Evolutionary conservation across 2,329 filamentous ascomycete species (phyloP).

Genomic region (Periglandula ipomoeae): DNA sequence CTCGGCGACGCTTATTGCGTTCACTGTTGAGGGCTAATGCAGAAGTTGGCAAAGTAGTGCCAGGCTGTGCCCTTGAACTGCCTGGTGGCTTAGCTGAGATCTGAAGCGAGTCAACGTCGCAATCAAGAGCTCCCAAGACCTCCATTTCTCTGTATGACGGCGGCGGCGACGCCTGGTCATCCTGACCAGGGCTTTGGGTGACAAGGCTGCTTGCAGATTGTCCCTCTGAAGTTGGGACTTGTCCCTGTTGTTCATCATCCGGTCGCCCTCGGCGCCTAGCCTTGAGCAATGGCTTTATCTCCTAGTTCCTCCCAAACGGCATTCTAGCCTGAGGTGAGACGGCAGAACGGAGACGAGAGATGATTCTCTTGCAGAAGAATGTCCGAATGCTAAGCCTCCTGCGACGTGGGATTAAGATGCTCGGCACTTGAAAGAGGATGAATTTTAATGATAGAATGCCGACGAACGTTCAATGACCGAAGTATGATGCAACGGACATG

Average conservation of each 20-base stretch:
- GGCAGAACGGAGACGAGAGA: no score
- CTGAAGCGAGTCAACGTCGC: background rate
- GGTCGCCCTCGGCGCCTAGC: background rate
- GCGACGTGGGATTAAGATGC: no score
- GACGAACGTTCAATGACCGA: no score
- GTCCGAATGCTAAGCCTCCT: no score
- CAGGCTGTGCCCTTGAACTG: background rate
- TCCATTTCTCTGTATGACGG: background rate
- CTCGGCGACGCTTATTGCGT: background rate
- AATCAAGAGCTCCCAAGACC: background rate
- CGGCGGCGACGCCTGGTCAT: conserved; percentile 2
- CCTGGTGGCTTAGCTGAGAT: background rate
- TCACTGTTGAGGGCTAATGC: background rate
- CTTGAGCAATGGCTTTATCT: conserved; percentile 2
- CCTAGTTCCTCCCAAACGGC: conserved; percentile 3
- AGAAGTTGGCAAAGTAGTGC: background rate
- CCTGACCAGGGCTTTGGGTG: background rate
- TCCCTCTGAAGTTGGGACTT: background rate
- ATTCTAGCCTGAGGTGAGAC: background rate
- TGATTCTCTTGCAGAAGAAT: no score
- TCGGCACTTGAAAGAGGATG: no score
- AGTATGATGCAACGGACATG: no score
- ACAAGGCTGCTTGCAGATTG: background rate
- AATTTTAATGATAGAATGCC: no score
- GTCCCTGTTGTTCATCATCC: background rate